Evolutionary conservation across 2,329 filamentous ascomycete species (phyloP).

Genomic region (Neofusicoccum parvum): DNA sequence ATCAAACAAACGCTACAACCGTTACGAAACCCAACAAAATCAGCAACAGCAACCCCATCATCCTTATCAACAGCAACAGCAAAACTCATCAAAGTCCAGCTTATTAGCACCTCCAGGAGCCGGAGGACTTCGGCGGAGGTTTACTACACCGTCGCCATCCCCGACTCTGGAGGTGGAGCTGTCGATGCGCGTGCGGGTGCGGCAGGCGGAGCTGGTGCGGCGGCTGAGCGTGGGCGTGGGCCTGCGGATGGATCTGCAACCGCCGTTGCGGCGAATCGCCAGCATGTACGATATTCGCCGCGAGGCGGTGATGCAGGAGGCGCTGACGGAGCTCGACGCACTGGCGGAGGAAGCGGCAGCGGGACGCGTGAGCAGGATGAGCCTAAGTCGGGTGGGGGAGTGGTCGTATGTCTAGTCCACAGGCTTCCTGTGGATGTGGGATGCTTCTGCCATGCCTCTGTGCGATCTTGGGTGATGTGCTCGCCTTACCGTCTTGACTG

Average conservation of each 20-base stretch:
- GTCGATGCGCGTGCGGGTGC: slow-evolving; percentile 5
- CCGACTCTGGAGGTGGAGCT: slow-evolving; percentile 3
- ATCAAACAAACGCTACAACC: slow-evolving; percentile 8
- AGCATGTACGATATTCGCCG: slow-evolving; percentile 11
- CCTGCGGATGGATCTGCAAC: slow-evolving; percentile 16
- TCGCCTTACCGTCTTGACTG: no score
- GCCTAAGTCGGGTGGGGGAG: slow-evolving; percentile 7
- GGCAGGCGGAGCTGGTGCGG: slow-evolving; percentile 11
- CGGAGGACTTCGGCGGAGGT: slow-evolving; percentile 4
- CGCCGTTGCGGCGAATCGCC: slow-evolving; percentile 6
- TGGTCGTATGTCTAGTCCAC: slow-evolving; percentile 3
- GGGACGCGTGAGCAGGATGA: slow-evolving; percentile 14
- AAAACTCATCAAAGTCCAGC: neutral
- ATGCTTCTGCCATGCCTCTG: neutral
- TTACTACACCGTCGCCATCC: neutral
- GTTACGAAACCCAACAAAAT: slow-evolving; percentile 7
- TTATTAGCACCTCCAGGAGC: neutral
- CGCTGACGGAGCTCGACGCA: slow-evolving; percentile 17
- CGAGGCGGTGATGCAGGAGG: slow-evolving; percentile 14
- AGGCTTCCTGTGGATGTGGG: neutral
- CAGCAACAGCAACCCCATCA: slow-evolving; percentile 15
- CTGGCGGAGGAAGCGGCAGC: slow-evolving; percentile 9
- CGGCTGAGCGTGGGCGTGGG: slow-evolving; percentile 11
- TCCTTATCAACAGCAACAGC: slow-evolving; percentile 1
- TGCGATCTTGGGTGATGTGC: no score